Evolutionary conservation across 441 rosid genomes (phyloP), one percentile per base, ranked within the genome.

Genomic region (Hura crepitans): DNA sequence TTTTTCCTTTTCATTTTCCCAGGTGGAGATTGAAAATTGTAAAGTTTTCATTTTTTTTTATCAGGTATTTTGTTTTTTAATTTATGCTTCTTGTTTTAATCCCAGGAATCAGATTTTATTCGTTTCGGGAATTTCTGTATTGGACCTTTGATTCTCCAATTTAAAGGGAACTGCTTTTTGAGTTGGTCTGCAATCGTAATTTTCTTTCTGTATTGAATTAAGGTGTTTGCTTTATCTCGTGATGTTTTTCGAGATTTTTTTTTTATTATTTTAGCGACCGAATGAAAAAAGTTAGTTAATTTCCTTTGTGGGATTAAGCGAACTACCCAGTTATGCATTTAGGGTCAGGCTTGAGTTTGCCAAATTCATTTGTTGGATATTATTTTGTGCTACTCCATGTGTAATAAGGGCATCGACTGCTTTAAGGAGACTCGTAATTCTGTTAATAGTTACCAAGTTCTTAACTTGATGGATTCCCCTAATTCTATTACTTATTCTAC

Each of bases 401-500:
- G 91, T 80, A 84, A 86, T 79, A 80, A 84, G 75, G 71, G 65
- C 68, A 54, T 78, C 43, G 81, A 69, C 28, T 65, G 72, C 73
- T 74, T 81, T 79, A 75, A 73, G 45, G 70, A 75, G 79, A 58
- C 68, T 69, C 72, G 45, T 69, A 57, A 27, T 22, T 46, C 69
- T 72, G 51, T 72, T 64, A 71, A 79, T 77, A 62, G 66, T 73
- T 42, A 63, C 54, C 82, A 65, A 72, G 71, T 68, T 58, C 74
- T 72, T 65, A 62, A 51, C 72, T 70, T 63, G 61, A 95, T 95
- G 97, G 97, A 88, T 80, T 77, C 81, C 59, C 70, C 77, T 9
- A 35, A n/a, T n/a, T n/a, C n/a, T n/a, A n/a, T n/a, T n/a, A n/a
- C n/a, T n/a, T n/a, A n/a, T n/a, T n/a, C n/a, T n/a, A n/a, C n/a